phyloP scores from a whole-genome alignment of 371 early-diverging fungal genomes.

The Mucor plumbeus region DNA sequence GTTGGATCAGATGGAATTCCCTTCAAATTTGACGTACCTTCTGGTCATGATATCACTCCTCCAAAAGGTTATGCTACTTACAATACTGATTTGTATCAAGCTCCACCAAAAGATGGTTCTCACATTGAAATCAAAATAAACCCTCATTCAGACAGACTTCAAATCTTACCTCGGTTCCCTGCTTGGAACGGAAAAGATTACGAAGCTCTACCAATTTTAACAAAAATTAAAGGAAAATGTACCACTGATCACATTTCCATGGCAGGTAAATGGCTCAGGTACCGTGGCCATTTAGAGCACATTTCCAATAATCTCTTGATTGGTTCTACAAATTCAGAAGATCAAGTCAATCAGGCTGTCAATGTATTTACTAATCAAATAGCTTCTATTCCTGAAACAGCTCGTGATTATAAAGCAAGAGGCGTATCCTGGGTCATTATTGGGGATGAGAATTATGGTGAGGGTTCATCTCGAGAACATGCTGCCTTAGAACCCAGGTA shows the following conservation, averaged over 20 bases:
- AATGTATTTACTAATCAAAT: slow-evolving; percentile 69
- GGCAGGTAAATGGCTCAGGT: slow-evolving; percentile 96
- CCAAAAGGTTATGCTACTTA: slow-evolving; percentile 83
- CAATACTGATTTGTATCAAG: slow-evolving; percentile 72
- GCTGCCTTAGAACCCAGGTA: slow-evolving; percentile 92
- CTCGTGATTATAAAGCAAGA: slow-evolving; percentile 84
- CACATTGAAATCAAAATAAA: slow-evolving; percentile 67
- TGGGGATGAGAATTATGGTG: slow-evolving; percentile 81
- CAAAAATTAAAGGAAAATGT: slow-evolving; percentile 97
- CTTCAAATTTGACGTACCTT: slow-evolving; percentile 85
- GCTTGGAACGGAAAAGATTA: slow-evolving; percentile 91
- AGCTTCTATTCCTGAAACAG: slow-evolving; percentile 87
- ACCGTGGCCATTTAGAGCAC: slow-evolving; percentile 81
- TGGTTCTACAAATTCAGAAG: slow-evolving; percentile 81
- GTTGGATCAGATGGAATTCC: slow-evolving; percentile 66
- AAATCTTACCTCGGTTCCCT: slow-evolving; percentile 87
- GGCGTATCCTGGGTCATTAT: slow-evolving; percentile 88
- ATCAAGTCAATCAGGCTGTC: slow-evolving; percentile 61
- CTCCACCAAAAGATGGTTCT: slow-evolving; percentile 70
- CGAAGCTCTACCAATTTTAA: slow-evolving; percentile 78
- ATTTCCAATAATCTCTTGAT: slow-evolving; percentile 94
- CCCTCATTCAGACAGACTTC: slow-evolving; percentile 86
- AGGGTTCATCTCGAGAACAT: slow-evolving; percentile 96
- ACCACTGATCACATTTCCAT: slow-evolving; percentile 86
- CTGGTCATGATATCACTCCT: slow-evolving; percentile 87